Base-by-base conservation (phyloP, 371 early-diverging fungal species). In the Choanephora cucurbitarum region DNA sequence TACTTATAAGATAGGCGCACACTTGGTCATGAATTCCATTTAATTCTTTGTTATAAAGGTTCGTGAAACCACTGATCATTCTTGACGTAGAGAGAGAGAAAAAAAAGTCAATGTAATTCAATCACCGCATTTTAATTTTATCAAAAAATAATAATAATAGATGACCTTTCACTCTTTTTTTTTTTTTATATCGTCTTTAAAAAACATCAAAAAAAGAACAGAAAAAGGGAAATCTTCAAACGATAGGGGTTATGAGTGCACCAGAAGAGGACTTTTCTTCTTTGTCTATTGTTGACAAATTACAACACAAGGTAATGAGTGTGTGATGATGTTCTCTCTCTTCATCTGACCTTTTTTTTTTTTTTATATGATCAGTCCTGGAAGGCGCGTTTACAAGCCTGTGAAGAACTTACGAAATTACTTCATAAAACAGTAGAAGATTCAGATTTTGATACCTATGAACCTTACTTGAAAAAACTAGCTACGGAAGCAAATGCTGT, bases 351-450 rank as follows among this genome's bases (percentile, higher is more conserved):
- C 49, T 42, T 52, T 13, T 19, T 19, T 34, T 13, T 34, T 13
- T 54, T 14, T 6, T 31, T 49, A 50, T 18, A 28, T 32, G 7
- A 33, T 24, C 68, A 96, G 96, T 69, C 84, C 39, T 98, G 98
- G 98, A 97, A 98, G 70, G 98, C 93, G 22, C 89, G 98, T 58
- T 77, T 89, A 46, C 82, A 79, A 21, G 98, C 91, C 14, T 98
- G 93, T 72, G 89, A 88, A 37, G 93, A 94, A 52, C 76, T 95
- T 23, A 78, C 85, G 18, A 83, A 86, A 48, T 57, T 84, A 41
- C 87, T 95, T 49, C 73, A 73, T 33, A 83, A 71, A 44, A 78
- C 85, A 46, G 83, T 79, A 44, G 72, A 71, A 19, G 83, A 89
- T 44, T 70, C 73, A 7, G 90, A 87, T 55, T 97, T 90, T 67